phyloP scores from a whole-genome alignment of 352 stramenopile species.

The Globisporangium megalacanthum region DNA sequence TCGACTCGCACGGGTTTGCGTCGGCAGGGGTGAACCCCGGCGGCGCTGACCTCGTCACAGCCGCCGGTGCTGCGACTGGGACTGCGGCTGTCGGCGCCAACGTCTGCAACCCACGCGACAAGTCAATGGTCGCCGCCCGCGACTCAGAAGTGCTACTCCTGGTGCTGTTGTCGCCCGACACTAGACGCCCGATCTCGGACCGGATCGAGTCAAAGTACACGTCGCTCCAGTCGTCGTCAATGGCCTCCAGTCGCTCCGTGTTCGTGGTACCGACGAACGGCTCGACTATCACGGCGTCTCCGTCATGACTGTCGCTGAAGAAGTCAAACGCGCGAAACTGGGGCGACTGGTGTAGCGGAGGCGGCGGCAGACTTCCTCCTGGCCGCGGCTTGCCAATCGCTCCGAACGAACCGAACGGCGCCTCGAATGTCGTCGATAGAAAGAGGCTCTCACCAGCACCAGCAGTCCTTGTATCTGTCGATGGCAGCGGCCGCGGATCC shows the following conservation, averaged over 20 bases:
- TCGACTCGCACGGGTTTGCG: constrained; percentile 41
- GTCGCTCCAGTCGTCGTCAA: constrained; percentile 16
- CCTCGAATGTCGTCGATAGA: constrained; percentile 9
- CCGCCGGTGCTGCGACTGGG: background rate
- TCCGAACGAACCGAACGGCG: constrained; percentile 14
- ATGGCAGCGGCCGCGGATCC: background rate
- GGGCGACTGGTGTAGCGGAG: background rate
- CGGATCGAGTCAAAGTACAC: constrained; percentile 21
- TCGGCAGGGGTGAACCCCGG: constrained; percentile 59
- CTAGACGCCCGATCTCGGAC: constrained; percentile 16
- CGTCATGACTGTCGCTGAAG: background rate
- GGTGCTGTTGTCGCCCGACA: constrained; percentile 1
- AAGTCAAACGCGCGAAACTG: background rate
- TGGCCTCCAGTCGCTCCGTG: too few relatives aligned
- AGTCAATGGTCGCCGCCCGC: background rate
- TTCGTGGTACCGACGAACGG: constrained; percentile 1
- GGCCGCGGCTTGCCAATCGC: constrained; percentile 9
- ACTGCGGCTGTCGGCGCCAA: background rate
- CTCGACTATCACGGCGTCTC: constrained; percentile 8
- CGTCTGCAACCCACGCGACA: background rate
- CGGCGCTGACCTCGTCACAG: constrained; percentile 25
- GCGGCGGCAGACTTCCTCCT: background rate
- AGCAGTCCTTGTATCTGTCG: background rate
- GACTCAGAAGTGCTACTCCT: background rate
- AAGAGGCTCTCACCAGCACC: constrained; percentile 8